Conservation (phyloP, 768 basidiomycete species). For the Rubroboletus pulcherrimus region DNA sequence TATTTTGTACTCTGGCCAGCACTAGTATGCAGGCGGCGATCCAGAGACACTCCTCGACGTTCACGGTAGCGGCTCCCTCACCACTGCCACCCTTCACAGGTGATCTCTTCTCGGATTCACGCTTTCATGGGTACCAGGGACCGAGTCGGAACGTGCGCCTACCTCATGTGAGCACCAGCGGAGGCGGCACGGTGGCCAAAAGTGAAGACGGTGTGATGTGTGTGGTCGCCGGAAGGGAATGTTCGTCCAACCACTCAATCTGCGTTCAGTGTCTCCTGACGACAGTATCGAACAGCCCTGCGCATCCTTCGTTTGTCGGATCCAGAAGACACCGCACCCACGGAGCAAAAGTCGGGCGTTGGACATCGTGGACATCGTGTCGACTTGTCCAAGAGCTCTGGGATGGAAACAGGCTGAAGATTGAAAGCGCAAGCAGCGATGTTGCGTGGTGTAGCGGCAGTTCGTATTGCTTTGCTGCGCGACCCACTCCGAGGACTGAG, state of each 20-base stretch:
- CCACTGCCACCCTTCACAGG: conserved; percentile 8
- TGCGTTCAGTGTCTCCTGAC: conserved; percentile 6
- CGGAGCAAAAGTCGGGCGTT: conserved; percentile 49
- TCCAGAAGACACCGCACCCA: conserved; percentile 35
- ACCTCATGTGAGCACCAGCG: conserved; percentile 51
- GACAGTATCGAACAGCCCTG: conserved; percentile 40
- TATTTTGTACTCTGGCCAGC: too few species aligned
- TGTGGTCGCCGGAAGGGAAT: conserved; percentile 77
- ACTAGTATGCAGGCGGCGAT: too few species aligned
- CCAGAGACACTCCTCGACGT: conserved; percentile 27
- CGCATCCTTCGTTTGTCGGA: conserved; percentile 58
- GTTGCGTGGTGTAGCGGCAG: conserved; percentile 76
- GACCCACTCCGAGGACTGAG: background rate
- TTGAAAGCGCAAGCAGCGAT: conserved; percentile 74
- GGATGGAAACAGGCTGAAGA: conserved; percentile 74
- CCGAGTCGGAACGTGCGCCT: conserved; percentile 54
- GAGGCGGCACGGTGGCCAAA: conserved; percentile 65
- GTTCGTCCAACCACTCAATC: conserved; percentile 38
- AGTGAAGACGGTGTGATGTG: conserved; percentile 64
- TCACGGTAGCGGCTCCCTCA: conserved; percentile 4
- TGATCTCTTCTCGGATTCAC: conserved; percentile 40
- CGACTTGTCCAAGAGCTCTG: conserved; percentile 76
- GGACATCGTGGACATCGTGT: conserved; percentile 63
- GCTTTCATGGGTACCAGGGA: conserved; percentile 42
- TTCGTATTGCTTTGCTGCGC: conserved; percentile 31